These are phyloP conservation scores for Solanum arcanum DNA, from an alignment of 257 asterid species.

Conservation along the genomic window DNA sequence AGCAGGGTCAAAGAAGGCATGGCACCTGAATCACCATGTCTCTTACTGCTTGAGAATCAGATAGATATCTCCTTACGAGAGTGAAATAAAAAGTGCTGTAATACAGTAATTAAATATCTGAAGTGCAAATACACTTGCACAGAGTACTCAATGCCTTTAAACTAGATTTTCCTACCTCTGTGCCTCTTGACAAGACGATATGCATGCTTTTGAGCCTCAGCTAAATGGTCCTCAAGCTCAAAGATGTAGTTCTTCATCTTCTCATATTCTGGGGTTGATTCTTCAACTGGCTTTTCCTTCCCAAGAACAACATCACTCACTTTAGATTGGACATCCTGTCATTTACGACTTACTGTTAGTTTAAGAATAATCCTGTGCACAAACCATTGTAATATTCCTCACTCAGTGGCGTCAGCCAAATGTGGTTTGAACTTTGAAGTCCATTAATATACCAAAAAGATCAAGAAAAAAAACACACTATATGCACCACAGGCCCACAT, in stretches of 20 bases:
- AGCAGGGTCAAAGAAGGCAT: neutral
- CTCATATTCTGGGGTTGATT: conserved; percentile 80
- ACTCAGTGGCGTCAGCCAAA: neutral
- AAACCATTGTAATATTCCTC: neutral
- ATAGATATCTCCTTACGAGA: neutral
- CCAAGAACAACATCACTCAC: conserved; percentile 98
- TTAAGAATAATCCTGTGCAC: neutral
- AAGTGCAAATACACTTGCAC: neutral
- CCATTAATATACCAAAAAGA: neutral
- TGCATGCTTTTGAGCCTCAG: conserved; percentile 98
- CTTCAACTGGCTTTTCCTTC: conserved; percentile 96
- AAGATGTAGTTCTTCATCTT: conserved; percentile 76
- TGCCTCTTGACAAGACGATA: conserved; percentile 96
- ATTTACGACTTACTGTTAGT: neutral
- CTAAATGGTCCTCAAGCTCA: conserved; percentile 92
- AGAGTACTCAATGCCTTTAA: neutral
- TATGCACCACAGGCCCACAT: neutral
- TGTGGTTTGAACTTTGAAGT: neutral
- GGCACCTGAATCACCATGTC: neutral
- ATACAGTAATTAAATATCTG: neutral
- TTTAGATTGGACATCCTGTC: conserved; percentile 87
- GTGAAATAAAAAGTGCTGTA: neutral
- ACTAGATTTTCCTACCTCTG: conserved; percentile 36
- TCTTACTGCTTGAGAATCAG: neutral
- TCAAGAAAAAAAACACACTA: neutral